A percentile compares a stretch with the other conserved stretches of the same genome.
Evolutionary conservation across 129 eudicot genomes (phyloP).

Genomic region (Flaveria ramosissima): DNA sequence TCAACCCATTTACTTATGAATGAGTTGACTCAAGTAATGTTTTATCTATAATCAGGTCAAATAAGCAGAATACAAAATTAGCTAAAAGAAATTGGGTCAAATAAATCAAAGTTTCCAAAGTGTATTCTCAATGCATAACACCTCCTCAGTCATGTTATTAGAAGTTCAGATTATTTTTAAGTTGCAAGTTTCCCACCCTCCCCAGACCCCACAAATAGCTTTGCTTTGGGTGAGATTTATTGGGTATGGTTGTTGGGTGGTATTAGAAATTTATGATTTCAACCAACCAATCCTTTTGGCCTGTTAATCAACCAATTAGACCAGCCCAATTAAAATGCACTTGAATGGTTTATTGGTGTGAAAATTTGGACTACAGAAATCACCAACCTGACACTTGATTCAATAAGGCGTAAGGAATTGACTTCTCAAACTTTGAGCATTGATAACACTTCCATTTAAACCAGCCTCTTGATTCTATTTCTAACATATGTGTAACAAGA

Average conservation of each 20-base stretch:
- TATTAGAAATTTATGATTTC: background rate
- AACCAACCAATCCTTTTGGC: background rate
- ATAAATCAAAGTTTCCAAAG: background rate
- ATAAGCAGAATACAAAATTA: background rate
- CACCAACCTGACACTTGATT: constrained; percentile 94
- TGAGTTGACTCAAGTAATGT: background rate
- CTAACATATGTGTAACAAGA: constrained; percentile 88
- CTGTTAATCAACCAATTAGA: background rate
- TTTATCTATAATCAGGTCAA: background rate
- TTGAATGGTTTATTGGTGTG: constrained; percentile 7
- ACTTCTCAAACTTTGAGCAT: constrained; percentile 64
- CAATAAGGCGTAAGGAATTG: constrained; percentile 76
- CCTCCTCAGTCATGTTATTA: background rate
- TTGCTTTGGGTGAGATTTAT: too few species aligned
- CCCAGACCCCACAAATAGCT: too few species aligned
- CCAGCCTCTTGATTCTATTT: constrained; percentile 75
- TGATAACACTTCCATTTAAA: constrained; percentile 67
- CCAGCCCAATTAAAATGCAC: constrained; percentile 2
- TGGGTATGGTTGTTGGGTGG: too few species aligned
- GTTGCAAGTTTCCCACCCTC: too few species aligned
- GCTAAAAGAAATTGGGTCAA: background rate
- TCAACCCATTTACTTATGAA: background rate
- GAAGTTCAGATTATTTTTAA: background rate
- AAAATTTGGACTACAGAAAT: background rate
- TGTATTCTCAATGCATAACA: background rate